Evolutionary conservation across 768 basidiomycete species (phyloP).

Genomic region (Kondoa subrosea): DNA sequence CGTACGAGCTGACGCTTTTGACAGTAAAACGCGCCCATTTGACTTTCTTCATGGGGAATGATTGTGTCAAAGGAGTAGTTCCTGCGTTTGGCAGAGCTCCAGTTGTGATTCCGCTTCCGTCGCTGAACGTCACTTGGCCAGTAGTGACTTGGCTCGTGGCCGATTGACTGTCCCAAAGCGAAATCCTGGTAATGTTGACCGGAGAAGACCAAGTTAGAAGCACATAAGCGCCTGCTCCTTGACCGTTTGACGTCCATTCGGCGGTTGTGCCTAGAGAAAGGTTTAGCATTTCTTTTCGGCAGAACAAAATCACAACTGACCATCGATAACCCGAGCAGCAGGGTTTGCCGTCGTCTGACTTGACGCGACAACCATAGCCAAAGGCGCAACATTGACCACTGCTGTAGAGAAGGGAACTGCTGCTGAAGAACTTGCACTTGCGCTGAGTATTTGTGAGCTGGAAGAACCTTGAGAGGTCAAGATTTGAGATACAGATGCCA

Average conservation of each 20-base stretch:
- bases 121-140: background rate
- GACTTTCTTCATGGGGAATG: background rate
- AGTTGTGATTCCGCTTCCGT: background rate
- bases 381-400: background rate
- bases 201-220: conserved; percentile 12
- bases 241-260: conserved; percentile 5
- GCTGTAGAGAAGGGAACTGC: background rate
- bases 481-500: too few species aligned
- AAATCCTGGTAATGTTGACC: conserved; percentile 8
- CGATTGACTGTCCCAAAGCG: background rate
- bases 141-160: background rate
- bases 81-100: background rate
- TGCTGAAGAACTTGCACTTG: background rate
- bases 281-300: too few species aligned
- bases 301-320: background rate
- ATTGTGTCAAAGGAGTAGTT: background rate
- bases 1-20: background rate
- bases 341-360: background rate
- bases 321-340: background rate
- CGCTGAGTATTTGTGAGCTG: background rate
- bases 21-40: background rate
- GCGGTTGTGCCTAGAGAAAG: background rate
- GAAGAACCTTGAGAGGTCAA: too few species aligned
- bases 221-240: conserved; percentile 10
- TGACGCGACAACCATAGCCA: background rate